Base-by-base conservation (phyloP, 768 basidiomycete genomes). In the Trametes cingulata region DNA sequence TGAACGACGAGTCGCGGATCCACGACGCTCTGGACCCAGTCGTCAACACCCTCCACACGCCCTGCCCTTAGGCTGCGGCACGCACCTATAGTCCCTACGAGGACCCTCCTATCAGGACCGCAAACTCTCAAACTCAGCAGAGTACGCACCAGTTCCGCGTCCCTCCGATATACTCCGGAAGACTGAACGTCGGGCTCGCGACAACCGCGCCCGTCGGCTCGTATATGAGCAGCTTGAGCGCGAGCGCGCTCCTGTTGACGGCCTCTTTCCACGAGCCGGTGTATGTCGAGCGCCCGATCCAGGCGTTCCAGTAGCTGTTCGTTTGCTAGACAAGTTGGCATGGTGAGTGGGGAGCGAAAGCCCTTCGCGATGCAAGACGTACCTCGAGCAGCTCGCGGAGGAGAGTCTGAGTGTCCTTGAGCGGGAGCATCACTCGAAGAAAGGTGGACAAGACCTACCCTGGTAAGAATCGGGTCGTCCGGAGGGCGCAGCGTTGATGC, bases 1-100 rank as follows among this genome's bases (percentile, higher is more conserved):
- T 94, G 78, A 99, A 99, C 0, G 91, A 92, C 0, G 94, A 88
- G 69, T 99, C 96, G n/a, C 96, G 87, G 68, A 98, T 93, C 91
- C 91, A 93, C 0, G 89, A 91, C 3, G 86, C 87, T 20, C 90
- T 89, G n/a, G n/a, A 61, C 20, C 49, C 6, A 9, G 15, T 5
- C 5, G 2, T n/a, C 14, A 29, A 15, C 33, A 29, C 14, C 9
- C 12, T 48, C 36, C 33, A 22, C 20, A 17, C 17, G 37, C n/a
- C 13, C 24, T 22, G 12, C 39, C 19, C 37, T 14, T 19, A 15
- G 14, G 9, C 6, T 14, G 8, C 20, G 12, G 25, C 12, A 47
- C 25, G 19, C 20, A 40, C 58, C 66, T 40, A 53, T 56, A 53
- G 35, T 65, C 64, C 62, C 53, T 68, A 37, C 10, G 12, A 10